Percentiles rank a stretch among this genome's conserved stretches.
Conservation (phyloP, 2,329 filamentous ascomycete genomes). For the Fusarium armeniacum region DNA sequence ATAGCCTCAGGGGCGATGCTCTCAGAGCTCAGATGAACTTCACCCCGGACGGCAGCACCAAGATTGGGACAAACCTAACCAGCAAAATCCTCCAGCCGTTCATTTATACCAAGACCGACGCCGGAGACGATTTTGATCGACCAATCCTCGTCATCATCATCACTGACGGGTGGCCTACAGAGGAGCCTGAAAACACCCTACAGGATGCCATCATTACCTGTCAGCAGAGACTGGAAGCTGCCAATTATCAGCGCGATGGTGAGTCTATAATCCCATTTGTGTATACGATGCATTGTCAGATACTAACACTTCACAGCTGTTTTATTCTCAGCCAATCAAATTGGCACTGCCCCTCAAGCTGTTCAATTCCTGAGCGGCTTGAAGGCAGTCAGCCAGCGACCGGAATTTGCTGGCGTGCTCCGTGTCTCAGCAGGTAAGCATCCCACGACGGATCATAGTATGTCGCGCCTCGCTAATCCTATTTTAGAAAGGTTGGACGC, state of each 20-base stretch:
- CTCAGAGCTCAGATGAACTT: not conserved
- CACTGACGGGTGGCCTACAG: not conserved
- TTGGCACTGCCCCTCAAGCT: not conserved
- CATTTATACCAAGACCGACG: not conserved
- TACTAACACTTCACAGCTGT: not conserved
- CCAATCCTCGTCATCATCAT: not conserved
- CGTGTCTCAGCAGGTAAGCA: slow-evolving; percentile 1
- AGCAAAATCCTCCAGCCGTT: slow-evolving; percentile 1
- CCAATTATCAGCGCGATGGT: not conserved
- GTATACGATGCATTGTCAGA: rapidly evolving
- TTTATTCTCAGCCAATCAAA: slow-evolving; percentile 3
- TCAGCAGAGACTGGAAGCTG: not conserved
- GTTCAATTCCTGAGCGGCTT: not conserved
- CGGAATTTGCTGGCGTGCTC: not conserved
- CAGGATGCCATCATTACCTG: slow-evolving; percentile 2
- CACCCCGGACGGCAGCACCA: not conserved
- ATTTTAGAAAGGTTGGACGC: not conserved
- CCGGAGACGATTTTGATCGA: not conserved
- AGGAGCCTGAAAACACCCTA: not conserved
- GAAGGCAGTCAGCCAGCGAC: not conserved
- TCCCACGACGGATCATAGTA: not conserved
- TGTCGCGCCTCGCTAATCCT: not conserved
- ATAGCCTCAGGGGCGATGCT: not conserved
- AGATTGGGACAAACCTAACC: slow-evolving; percentile 2
- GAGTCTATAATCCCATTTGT: not conserved